These are phyloP conservation scores for Zasmidium citrigriseum DNA, from an alignment of 2,329 filamentous ascomycete genomes.

Conservation along the genomic window DNA sequence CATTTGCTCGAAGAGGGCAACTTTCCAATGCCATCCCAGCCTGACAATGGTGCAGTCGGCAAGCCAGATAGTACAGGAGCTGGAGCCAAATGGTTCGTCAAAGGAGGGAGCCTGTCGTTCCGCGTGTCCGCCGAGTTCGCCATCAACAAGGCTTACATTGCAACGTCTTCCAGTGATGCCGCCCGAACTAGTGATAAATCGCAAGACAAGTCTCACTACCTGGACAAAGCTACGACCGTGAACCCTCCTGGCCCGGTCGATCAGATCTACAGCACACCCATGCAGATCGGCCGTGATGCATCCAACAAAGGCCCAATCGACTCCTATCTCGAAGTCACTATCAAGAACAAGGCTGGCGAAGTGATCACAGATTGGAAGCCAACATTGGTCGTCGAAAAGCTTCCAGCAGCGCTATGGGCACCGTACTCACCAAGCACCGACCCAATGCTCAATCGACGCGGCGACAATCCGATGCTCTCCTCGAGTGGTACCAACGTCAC, in stretches of 20 bases:
- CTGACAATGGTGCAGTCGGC: too few relatives aligned
- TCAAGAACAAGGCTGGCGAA: too few relatives aligned
- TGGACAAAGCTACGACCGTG: too few relatives aligned
- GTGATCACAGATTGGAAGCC: too few relatives aligned
- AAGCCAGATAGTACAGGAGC: background rate
- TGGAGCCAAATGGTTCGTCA: background rate
- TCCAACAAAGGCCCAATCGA: too few relatives aligned
- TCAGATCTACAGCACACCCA: too few relatives aligned
- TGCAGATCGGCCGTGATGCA: too few relatives aligned
- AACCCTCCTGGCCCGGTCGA: too few relatives aligned
- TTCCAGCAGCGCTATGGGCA: background rate
- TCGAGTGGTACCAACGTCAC: background rate
- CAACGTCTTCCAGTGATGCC: background rate
- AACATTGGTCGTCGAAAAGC: too few relatives aligned
- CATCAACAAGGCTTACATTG: background rate
- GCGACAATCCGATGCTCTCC: background rate
- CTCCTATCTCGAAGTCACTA: too few relatives aligned
- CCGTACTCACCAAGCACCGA: background rate
- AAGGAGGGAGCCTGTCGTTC: background rate
- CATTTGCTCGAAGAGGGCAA: background rate
- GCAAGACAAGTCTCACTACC: too few relatives aligned
- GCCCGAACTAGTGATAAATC: background rate
- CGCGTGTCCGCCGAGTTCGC: background rate
- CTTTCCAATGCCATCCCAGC: background rate
- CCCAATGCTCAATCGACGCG: background rate